Base-by-base conservation (phyloP, 1,284 basidiomycete genomes). In the Fistulinella cinereoalba region DNA sequence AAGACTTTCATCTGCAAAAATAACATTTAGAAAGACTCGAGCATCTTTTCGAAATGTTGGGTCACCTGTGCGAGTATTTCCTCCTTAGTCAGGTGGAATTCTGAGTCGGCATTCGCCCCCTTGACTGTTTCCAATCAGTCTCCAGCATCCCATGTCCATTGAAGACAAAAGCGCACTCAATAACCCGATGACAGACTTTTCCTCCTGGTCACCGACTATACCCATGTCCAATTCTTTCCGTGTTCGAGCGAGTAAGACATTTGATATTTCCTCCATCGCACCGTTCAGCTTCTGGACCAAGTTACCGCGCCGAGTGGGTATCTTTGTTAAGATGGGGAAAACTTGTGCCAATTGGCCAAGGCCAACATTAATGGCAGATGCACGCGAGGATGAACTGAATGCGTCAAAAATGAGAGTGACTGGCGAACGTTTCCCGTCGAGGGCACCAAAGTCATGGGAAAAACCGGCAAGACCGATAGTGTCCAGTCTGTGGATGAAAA, bases 31-130 rank as follows among this genome's bases (percentile, higher is more conserved):
- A 15, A 23, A 15, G 10, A 8, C 13, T 6, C 12, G 4, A 19
- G 22, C 7, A 23, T 15, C 7, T 12, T 12, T 13, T 37, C 3
- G 23, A 9, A n/a, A 37, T 23, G 6, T 43, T 32, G 10, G 16
- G 16, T 34, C 42, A 66, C 68, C 69, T 83, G 79, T 3, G 83
- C 80, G 44, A 82, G 55, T 19, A 89, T 77, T 60, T 92, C 88
- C 16, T 80, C 79, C 41, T 79, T 72, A 3, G 78, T 73, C 73
- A 89, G 72, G 38, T 69, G 68, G 43, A 78, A 56, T 21, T 69
- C 67, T 0, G 69, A 61, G 18, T 65, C 66, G 3, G 62, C 54
- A 37, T 56, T 62, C 57, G 79, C 75, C 3, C 76, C 75, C 53
- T 37, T 27, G 15, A 48, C 23, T 36, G 16, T 19, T 18, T 37